Evolutionary conservation across 345 rosid species (phyloP), one percentile per base, ranked within the genome.

Genomic region (Corymbia maculata): DNA sequence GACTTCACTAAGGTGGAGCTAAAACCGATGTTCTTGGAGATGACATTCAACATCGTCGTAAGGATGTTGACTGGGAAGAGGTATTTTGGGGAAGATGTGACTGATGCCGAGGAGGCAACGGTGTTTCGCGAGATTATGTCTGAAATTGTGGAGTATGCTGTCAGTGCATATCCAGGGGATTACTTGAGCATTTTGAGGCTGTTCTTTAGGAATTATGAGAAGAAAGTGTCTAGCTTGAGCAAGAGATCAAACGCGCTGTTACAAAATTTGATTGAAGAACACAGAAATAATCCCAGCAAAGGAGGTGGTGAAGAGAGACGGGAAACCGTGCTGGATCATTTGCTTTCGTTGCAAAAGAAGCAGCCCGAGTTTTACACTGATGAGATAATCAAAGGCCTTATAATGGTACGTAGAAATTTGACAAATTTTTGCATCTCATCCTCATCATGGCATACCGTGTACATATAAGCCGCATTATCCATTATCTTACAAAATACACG

Each of bases 351-450:
- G 79, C 93, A 93, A 80, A 88, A 85, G 50, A 87, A 91, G 6
- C 86, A 94, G 9, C 94, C 94, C 22, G 91, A 93, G 85, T 90
- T 92, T 53, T 93, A 92, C 85, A 92, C 92, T 1, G 94, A 94
- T 87, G 64, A 89, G 42, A 90, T 91, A 89, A 93, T 94, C 87
- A 93, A 94, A 89, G 95, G 94, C 61, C 90, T 94, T 36, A 86
- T 91, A 68, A 88, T 88, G 90, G 95, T 93, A 87, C 90, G 91
- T 88, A 85, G 79, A 50, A 64, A 3, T 28, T 64, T 9, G 17
- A 28, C 70, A 30, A 64, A 28, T 14, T 6, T 64, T 28, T 8
- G 70, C 36, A 61, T 61, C 70, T 61, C 70, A 61, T 28, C 36
- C 16, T 61, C 8, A 28, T 61, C 30, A 61, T 26, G 13, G 66